Evolutionary conservation across 2,329 filamentous ascomycete species (phyloP).

Genomic region (Chaetomiaceae sp.): DNA sequence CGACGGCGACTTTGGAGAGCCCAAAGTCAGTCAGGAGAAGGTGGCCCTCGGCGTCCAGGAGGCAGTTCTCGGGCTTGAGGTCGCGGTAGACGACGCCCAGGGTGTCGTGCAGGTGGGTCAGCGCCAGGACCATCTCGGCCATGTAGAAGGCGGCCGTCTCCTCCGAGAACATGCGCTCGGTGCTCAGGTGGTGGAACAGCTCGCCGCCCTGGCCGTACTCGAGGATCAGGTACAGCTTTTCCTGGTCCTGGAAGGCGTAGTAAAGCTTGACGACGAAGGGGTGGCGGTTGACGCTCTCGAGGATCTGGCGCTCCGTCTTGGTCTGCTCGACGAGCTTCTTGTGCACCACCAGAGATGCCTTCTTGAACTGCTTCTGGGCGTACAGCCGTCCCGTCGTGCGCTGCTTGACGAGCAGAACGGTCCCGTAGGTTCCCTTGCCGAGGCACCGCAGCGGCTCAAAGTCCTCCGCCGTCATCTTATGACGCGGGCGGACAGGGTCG

Average conservation of each 20-base stretch:
- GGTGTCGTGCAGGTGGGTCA: slow-evolving; percentile 87
- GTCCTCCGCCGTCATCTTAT: slow-evolving; percentile 88
- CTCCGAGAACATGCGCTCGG: slow-evolving; percentile 94
- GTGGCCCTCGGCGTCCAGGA: slow-evolving; percentile 86
- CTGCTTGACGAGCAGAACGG: slow-evolving; percentile 90
- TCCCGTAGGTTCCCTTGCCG: slow-evolving; percentile 94
- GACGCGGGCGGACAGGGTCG: slow-evolving; percentile 50
- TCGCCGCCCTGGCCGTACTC: slow-evolving; percentile 98
- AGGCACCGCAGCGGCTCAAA: slow-evolving; percentile 89
- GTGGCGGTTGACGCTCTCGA: slow-evolving; percentile 93
- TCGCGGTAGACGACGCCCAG: slow-evolving; percentile 95
- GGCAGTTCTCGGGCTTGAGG: slow-evolving; percentile 95
- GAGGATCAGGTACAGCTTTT: slow-evolving; percentile 94
- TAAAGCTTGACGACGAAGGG: slow-evolving; percentile 97
- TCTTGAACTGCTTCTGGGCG: slow-evolving; percentile 98
- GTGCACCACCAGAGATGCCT: slow-evolving; percentile 90
- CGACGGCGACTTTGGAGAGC: slow-evolving; percentile 86
- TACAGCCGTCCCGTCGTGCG: slow-evolving; percentile 81
- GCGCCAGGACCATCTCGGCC: slow-evolving; percentile 92
- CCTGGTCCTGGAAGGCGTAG: slow-evolving; percentile 96
- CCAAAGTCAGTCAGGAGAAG: slow-evolving; percentile 95
- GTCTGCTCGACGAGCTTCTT: slow-evolving; percentile 96
- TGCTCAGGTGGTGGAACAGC: slow-evolving; percentile 88
- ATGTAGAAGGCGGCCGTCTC: slow-evolving; percentile 92
- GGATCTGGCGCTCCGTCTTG: slow-evolving; percentile 89